Percentiles rank a stretch among this genome's conserved stretches.
phyloP scores from a whole-genome alignment of 73 alveolate species.

The Paraurostyla sp. region DNA sequence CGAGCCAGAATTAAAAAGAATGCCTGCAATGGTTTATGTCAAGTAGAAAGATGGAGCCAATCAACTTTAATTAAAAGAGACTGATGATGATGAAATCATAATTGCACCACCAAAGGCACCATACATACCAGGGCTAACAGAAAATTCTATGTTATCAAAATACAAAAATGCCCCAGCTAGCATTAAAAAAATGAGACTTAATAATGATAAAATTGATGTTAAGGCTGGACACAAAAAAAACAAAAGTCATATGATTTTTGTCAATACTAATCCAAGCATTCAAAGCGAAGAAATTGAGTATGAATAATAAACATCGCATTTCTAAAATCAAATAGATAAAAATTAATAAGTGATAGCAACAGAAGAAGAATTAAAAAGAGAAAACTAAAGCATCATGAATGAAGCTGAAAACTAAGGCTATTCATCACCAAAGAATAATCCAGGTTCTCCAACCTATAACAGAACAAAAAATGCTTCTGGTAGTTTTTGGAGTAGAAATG shows the following conservation, averaged over 20 bases:
- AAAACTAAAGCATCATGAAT: neutral
- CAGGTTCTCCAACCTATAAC: too few species aligned
- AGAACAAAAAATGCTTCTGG: too few species aligned
- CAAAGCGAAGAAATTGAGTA: too few species aligned
- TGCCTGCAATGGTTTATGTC: slow-evolving; percentile 39
- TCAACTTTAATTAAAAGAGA: neutral
- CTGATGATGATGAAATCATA: neutral
- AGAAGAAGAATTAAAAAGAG: neutral
- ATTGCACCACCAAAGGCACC: neutral
- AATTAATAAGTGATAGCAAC: neutral
- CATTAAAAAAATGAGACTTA: neutral
- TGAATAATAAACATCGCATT: too few species aligned
- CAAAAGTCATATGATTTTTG: too few species aligned
- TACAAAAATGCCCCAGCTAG: neutral
- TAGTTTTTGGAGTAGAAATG: too few species aligned
- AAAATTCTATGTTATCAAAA: neutral
- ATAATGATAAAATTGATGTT: neutral
- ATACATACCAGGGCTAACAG: slow-evolving; percentile 17
- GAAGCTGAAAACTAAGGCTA: slow-evolving; percentile 13
- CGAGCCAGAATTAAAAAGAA: neutral
- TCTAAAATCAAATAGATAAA: too few species aligned
- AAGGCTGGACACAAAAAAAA: too few species aligned
- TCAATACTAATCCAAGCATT: too few species aligned
- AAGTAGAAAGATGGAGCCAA: slow-evolving; percentile 28
- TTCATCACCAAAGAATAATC: too few species aligned